These are phyloP conservation scores for Waitea zeae DNA, from an alignment of 1,284 basidiomycete species.

Conservation along the genomic window DNA sequence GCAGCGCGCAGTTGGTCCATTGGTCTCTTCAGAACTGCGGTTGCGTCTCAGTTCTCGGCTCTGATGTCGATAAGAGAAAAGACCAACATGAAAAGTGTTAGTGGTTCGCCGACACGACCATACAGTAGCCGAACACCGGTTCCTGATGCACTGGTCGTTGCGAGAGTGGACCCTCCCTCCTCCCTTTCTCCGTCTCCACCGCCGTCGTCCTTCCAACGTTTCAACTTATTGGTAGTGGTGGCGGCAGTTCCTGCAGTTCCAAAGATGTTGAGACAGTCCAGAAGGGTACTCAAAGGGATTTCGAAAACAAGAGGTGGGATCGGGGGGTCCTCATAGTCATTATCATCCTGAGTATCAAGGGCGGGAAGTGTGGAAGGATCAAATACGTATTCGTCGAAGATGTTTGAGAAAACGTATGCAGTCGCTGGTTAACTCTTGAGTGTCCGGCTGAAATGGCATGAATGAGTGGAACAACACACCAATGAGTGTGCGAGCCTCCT, in stretches of 20 bases:
- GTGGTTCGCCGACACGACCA: not conserved
- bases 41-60: too few relatives aligned
- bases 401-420: slow-evolving; percentile 66
- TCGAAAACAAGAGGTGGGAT: slow-evolving; percentile 44
- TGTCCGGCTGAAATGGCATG: too few relatives aligned
- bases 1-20: slow-evolving; percentile 78
- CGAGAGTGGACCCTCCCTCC: slow-evolving; percentile 17
- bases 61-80: too few relatives aligned
- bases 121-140: too few relatives aligned
- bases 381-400: slow-evolving; percentile 64
- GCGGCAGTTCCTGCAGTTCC: slow-evolving; percentile 45
- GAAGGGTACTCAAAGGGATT: slow-evolving; percentile 62
- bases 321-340: slow-evolving; percentile 13
- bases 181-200: slow-evolving; percentile 6
- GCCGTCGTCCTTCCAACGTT: slow-evolving; percentile 21
- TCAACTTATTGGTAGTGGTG: slow-evolving; percentile 28
- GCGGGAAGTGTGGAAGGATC: slow-evolving; percentile 6
- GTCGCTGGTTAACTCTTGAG: too few relatives aligned
- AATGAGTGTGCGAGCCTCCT: slow-evolving; percentile 69
- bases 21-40: slow-evolving; percentile 62
- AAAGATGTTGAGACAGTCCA: slow-evolving; percentile 87
- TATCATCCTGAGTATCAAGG: slow-evolving; percentile 12
- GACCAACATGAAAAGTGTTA: slow-evolving; percentile 2
- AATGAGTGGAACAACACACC: too few relatives aligned
- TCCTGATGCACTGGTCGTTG: slow-evolving; percentile 28